Evolutionary conservation across 176 grass and related monocot species (phyloP), one percentile per base, ranked within the genome.

Genomic region (Triticum urartu): DNA sequence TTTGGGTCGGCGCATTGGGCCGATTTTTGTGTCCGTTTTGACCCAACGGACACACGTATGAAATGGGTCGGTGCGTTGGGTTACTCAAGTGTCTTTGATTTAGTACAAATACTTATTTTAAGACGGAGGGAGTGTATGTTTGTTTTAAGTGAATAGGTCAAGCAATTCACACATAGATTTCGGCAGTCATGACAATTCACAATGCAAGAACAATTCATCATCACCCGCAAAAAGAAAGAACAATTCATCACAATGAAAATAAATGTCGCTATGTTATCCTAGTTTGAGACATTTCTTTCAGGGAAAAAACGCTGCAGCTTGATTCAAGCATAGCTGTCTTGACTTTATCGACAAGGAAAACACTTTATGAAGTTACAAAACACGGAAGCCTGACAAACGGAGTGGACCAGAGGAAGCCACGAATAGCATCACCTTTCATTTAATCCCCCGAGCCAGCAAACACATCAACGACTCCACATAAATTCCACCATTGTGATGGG

Each of bases 401-500:
- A 65, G 24, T 63, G 43, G 39, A 72, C 65, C 66, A 56, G 47
- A 73, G 15, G 28, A 84, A 15, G 65, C 21, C 60, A 52, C 33
- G 43, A 64, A 42, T 34, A 43, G 59, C 40, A 30, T 89, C 70
- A 82, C 78, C 83, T 82, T 73, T 11, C 48, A 61, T 86, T 86
- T 34, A 89, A 67, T 90, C 79, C 68, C 40, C 34, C 28, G 77
- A 67, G 10, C 71, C 88, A 52, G 63, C 71, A 36, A 90, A 77
- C 15, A 82, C 52, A 82, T 90, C 79, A 82, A 89, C 38, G 30
- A 90, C 79, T 86, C 88, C 88, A 86, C 83, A 86, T 77, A 90
- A 90, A 30, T 86, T 81, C 88, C 88, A 90, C 88, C 88, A 90
- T 13, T 80, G 78, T 86, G 50, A 35, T 18, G 72, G 71, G 78